phyloP scores from a whole-genome alignment of 805 yeast species.

The Nakazawaea wyomingensis region DNA sequence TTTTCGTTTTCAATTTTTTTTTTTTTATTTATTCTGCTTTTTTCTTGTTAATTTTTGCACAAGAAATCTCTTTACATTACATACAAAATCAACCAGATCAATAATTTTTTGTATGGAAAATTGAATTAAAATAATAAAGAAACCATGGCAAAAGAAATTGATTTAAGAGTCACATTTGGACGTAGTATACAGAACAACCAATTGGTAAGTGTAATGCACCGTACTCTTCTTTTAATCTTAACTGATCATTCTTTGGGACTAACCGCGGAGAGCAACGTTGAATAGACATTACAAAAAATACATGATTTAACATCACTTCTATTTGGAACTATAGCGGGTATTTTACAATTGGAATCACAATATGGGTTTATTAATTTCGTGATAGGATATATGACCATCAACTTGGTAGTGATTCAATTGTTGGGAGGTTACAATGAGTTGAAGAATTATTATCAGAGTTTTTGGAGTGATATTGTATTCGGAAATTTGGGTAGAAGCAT shows the following conservation, averaged over 20 bases:
- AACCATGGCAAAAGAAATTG: slow-evolving; percentile 16
- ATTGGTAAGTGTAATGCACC: slow-evolving; percentile 8
- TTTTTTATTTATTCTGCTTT: neutral
- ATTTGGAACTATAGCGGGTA: slow-evolving; percentile 51
- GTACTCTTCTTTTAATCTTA: no score
- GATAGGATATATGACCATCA: slow-evolving; percentile 28
- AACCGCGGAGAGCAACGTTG: no score
- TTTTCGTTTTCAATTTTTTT: neutral
- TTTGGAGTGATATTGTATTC: slow-evolving; percentile 35
- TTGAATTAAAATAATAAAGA: slow-evolving; percentile 13
- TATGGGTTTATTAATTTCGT: slow-evolving; percentile 43
- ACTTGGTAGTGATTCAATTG: slow-evolving; percentile 26
- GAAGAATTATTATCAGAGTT: slow-evolving; percentile 32
- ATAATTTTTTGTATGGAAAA: no score
- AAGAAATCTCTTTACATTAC: no score
- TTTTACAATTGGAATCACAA: slow-evolving; percentile 44
- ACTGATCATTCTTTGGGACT: no score
- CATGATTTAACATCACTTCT: slow-evolving; percentile 46
- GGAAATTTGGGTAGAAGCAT: slow-evolving; percentile 42
- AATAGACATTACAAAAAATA: slow-evolving; percentile 19
- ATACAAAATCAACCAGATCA: neutral
- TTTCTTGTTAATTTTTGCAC: no score
- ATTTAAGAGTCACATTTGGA: slow-evolving; percentile 8
- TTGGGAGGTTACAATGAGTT: slow-evolving; percentile 29
- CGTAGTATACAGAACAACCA: slow-evolving; percentile 5